These are phyloP conservation scores for Fusarium anthophilum DNA, from an alignment of 2,329 filamentous ascomycete genomes.

Conservation along the genomic window DNA sequence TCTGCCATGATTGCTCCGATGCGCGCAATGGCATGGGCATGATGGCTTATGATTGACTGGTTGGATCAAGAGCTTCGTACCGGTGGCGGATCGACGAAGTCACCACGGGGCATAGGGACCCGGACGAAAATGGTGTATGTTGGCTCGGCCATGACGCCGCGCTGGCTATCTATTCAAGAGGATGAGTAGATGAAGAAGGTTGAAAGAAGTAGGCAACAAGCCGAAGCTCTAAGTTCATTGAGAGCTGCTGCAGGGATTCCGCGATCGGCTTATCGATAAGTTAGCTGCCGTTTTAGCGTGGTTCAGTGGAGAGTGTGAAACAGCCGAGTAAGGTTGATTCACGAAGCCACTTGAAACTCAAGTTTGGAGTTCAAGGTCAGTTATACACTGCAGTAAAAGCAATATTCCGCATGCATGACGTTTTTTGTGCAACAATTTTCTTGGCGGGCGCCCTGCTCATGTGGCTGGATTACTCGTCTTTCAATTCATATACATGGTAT, in stretches of 20 bases:
- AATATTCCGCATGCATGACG: neutral
- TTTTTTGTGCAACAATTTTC: neutral
- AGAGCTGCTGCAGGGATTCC: slow-evolving; percentile 34
- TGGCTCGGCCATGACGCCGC: slow-evolving; percentile 57
- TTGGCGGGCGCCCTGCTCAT: fast-evolving
- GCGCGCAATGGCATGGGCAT: slow-evolving; percentile 23
- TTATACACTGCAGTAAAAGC: neutral
- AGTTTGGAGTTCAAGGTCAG: neutral
- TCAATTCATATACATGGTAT: neutral
- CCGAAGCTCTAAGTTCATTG: slow-evolving; percentile 28
- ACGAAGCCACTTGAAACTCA: neutral
- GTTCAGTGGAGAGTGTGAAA: slow-evolving; percentile 15
- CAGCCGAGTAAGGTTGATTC: neutral
- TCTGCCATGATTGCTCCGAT: slow-evolving; percentile 16
- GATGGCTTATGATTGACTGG: slow-evolving; percentile 18
- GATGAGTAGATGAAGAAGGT: slow-evolving; percentile 28
- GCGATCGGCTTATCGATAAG: slow-evolving; percentile 39
- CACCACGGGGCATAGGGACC: slow-evolving; percentile 86
- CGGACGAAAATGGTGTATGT: slow-evolving; percentile 83
- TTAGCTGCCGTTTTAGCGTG: slow-evolving; percentile 29
- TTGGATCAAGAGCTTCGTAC: slow-evolving; percentile 58
- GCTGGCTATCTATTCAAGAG: slow-evolving; percentile 31
- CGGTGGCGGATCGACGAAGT: slow-evolving; percentile 89
- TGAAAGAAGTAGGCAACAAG: slow-evolving; percentile 23
- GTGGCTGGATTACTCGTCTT: neutral